Conservation (phyloP, 805 yeast genomes). For the Danielozyma ontarioensis region DNA sequence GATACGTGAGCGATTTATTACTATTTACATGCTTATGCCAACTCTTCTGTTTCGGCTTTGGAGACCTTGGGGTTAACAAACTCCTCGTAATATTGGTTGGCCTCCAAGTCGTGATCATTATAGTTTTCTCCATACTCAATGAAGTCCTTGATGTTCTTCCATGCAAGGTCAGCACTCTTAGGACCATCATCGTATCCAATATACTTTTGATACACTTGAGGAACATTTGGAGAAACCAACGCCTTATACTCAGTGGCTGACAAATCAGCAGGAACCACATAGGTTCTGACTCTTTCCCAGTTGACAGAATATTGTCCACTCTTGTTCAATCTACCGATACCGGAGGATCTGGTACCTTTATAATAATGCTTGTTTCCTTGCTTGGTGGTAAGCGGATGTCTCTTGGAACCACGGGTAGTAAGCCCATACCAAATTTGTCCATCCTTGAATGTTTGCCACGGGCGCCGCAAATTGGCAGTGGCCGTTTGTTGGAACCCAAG, state of each 20-base stretch:
- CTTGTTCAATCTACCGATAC: constrained; percentile 76
- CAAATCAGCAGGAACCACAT: constrained; percentile 65
- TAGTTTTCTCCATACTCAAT: constrained; percentile 65
- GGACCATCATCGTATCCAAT: constrained; percentile 69
- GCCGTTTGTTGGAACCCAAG: constrained; percentile 19
- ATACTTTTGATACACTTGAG: constrained; percentile 62
- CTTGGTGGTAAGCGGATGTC: constrained; percentile 81
- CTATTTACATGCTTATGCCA: too few relatives aligned
- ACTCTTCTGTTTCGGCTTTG: constrained; percentile 7
- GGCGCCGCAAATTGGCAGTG: constrained; percentile 56
- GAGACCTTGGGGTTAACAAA: constrained; percentile 24
- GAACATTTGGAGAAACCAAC: constrained; percentile 68
- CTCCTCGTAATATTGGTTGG: constrained; percentile 30
- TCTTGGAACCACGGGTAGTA: constrained; percentile 73
- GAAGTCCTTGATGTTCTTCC: constrained; percentile 69
- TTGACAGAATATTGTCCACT: constrained; percentile 72
- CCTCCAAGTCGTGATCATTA: constrained; percentile 31
- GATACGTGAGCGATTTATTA: too few relatives aligned
- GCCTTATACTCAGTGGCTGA: constrained; percentile 51
- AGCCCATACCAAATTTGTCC: constrained; percentile 81
- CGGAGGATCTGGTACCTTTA: constrained; percentile 95
- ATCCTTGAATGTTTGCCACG: constrained; percentile 83
- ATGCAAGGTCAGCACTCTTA: constrained; percentile 66
- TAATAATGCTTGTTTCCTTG: constrained; percentile 92
- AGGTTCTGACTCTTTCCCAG: constrained; percentile 86